Base-by-base conservation (phyloP, 495 filamentous ascomycete species). In the Trichoderma orchidacearum region DNA sequence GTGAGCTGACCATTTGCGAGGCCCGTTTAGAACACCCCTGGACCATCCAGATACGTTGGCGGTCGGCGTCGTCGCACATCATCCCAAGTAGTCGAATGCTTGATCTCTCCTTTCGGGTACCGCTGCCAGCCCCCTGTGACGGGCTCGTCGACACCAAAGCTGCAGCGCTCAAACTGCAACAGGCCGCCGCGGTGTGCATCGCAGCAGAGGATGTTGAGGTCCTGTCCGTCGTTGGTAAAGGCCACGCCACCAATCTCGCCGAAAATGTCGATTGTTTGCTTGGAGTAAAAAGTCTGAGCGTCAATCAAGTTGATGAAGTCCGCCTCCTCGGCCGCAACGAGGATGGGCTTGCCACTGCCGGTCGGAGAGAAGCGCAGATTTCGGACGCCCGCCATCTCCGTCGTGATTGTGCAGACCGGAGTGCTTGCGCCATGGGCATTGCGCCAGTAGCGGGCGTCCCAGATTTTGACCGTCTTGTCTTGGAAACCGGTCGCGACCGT, bases 401-500 rank as follows among this genome's bases (percentile, higher is more conserved):
- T 80, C 17, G 82, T 75, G 30, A 96, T 73, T 7, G 79, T 80
- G 55, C 76, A 73, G 5, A 95, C 68, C 1, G 81, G 73, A 1
- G 57, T 59, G 6, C 68, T 64, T 21, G 56, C 53, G 28, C 80
- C 76, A 12, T 67, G 70, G 36, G 58, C 67, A 38, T 78, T 65
- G 13, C 69, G 75, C 84, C 84, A 87, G 50, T 78, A 84, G 23
- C 92, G 81, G 3, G 87, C 85, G 64, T 97, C 92, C 82, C 84
- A 96, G 60, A 97, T 85, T 54, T 85, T 83, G 60, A 92, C 80
- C 15, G 80, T 81, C 68, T 80, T 85, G 74, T 97, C 92, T 66
- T 97, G 91, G 59, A 90, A 92, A 51, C 86, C 89, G 3, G 92
- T 95, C 11, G 92, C 92, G 55, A 96, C 82, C 51, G 87, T 87